Base-by-base conservation (phyloP, 2,329 filamentous ascomycete species). In the Colletotrichum sp. region DNA sequence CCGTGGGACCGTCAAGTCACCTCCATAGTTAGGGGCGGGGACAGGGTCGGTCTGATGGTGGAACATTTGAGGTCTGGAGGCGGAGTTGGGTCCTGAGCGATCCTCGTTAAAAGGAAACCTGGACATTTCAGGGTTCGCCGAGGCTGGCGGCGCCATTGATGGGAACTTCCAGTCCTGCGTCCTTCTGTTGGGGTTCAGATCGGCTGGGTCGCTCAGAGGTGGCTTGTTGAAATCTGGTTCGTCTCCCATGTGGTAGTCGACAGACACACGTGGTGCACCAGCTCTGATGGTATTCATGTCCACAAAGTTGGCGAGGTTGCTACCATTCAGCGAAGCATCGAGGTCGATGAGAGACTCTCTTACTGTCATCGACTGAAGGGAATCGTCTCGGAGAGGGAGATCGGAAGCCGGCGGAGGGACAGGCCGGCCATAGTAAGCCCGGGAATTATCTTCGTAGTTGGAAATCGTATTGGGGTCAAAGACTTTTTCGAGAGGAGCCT, bases 391-490 rank as follows among this genome's bases (percentile, higher is more conserved):
- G 2, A 93, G 82, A 0, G 91, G 91, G 9, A 93, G 85, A 79
- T 93, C 91, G 0, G 90, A 92, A 30, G 79, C 82, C 5, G 85
- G 84, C 1, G 85, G 83, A 3, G 85, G 85, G 30, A 87, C 84
- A 0, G 82, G 83, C 38, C 84, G 85, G 21, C 90, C 89, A 78
- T 93, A 93, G 78, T 93, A 92, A 55, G 86, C 86, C 34, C 90
- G 86, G 21, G 90, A 91, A 76, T 93, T 93, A 74, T 93, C 91
- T 28, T 92, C 88, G 76, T 93, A 93, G 75, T 88, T 92, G 3
- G 91, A 90, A 38, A 92, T 89, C 1, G 92, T 93, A 79, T 93
- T 91, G 7, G 91, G 91, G 74, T 93, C 92, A 79, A 93, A 93
- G 0, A 93, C 85, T 76, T 92, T 93, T 77, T 93, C 91, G 5